Percentiles rank a stretch among this genome's conserved stretches.
Evolutionary conservation across 1,284 basidiomycete species (phyloP).

Genomic region (Ceratobasidium theobromae): DNA sequence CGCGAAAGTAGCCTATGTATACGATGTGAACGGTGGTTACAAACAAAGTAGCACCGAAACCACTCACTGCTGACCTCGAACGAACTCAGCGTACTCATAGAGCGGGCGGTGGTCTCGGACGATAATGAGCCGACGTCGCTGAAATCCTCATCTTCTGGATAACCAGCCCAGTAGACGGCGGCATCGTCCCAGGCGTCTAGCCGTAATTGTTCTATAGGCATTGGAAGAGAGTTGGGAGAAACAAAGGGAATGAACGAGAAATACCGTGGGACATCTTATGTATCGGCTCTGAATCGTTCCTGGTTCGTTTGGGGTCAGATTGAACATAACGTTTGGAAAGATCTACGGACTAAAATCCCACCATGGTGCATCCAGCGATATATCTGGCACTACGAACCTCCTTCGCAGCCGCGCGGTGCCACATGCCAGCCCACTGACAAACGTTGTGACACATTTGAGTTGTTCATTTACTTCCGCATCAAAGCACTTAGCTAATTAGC

Average conservation of each 20-base stretch:
- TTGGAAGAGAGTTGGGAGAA: not conserved
- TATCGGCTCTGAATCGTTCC: too few species aligned
- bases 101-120: conserved; percentile 1
- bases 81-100: conserved; percentile 19
- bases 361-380: too few species aligned
- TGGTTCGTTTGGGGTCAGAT: too few species aligned
- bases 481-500: not conserved
- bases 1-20: conserved; percentile 10
- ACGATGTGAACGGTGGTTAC: not conserved
- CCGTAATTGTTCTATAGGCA: not conserved
- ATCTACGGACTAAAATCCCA: too few species aligned
- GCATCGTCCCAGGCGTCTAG: not conserved
- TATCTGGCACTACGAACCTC: too few species aligned
- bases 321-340: too few species aligned
- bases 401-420: too few species aligned
- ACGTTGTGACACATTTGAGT: not conserved
- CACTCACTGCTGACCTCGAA: conserved; percentile 24
- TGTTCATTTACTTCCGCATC: not conserved
- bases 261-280: too few species aligned
- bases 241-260: not conserved
- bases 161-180: not conserved
- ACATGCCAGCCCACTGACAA: too few species aligned
- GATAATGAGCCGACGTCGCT: conserved; percentile 2
- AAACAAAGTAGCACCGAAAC: not conserved
- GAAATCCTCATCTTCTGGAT: not conserved